phyloP scores from a whole-genome alignment of 2,329 filamentous ascomycete species.

The Penicillium sp. region DNA sequence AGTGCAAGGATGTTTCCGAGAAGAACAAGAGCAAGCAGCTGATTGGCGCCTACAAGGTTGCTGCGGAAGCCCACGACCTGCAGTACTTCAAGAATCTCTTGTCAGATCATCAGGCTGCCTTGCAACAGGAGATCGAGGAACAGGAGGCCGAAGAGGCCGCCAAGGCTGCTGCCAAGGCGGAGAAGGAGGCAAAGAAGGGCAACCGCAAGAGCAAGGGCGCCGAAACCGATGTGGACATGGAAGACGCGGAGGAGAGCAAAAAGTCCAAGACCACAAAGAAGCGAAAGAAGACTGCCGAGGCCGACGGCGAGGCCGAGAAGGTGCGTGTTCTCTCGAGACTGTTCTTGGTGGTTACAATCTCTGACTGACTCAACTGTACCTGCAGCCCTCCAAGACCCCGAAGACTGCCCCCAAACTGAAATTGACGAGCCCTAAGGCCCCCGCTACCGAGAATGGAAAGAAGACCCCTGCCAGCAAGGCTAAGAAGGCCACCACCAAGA shows the following conservation, averaged over 20 bases:
- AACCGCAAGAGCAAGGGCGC: constrained; percentile 48
- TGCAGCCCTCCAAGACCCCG: constrained; percentile 61
- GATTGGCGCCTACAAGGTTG: constrained; percentile 74
- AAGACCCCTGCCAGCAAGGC: constrained; percentile 55
- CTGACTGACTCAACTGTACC: constrained; percentile 5
- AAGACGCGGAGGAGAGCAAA: constrained; percentile 47
- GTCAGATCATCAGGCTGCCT: constrained; percentile 54
- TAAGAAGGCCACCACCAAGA: constrained; percentile 50
- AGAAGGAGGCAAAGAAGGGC: constrained; percentile 48
- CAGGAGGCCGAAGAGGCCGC: constrained; percentile 40
- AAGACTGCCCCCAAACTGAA: constrained; percentile 59
- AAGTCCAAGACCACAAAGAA: constrained; percentile 65
- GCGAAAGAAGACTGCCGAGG: constrained; percentile 69
- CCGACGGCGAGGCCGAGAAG: constrained; percentile 68
- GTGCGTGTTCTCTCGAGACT: constrained; percentile 42
- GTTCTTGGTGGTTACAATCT: constrained; percentile 1
- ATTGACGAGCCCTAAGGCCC: constrained; percentile 59
- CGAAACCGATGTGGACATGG: constrained; percentile 54
- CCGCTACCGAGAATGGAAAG: constrained; percentile 46
- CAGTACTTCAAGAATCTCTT: constrained; percentile 81
- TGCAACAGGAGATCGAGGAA: constrained; percentile 59
- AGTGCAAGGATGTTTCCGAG: constrained; percentile 65
- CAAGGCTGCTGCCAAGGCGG: constrained; percentile 51
- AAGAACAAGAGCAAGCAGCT: constrained; percentile 77
- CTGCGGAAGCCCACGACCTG: constrained; percentile 72